Base-by-base conservation (phyloP, 495 filamentous ascomycete genomes). In the Lophium mytilinum region DNA sequence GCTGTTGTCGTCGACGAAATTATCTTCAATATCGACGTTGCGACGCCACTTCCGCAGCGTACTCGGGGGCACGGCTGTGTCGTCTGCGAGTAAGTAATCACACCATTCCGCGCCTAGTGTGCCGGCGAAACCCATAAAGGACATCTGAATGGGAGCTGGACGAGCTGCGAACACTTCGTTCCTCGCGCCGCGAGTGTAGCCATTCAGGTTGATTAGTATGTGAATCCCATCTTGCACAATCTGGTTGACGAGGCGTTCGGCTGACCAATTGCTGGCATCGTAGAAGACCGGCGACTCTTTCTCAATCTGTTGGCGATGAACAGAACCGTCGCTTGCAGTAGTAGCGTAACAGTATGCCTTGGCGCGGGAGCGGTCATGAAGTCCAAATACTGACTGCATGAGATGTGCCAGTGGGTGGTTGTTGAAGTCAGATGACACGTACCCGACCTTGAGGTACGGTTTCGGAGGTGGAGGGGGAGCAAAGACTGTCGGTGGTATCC, bases 101-200 rank as follows among this genome's bases (percentile, higher is more conserved):
- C 93, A 99, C 93, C 93, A 99, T 66, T 97, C 93, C 30, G 93
- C 93, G 10, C 94, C 93, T 9, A 99, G 77, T 1, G 93, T 96
- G 7, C 93, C 93, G 0, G 93, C 93, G 71, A 99, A 97, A 1
- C 93, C 93, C 93, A 99, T 99, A 69, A 99, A 99, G 0, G 93
- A 96, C 93, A 99, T 99, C 62, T 97, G 93, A 49, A 99, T 91
- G 0, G 93, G 93, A 3, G 90, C 90, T 9, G 93, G 90, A 24
- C 93, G 83, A 11, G 94, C 93, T 36, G 93, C 93, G 70, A 99
- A 99, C 15, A 97, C 83, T 68, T 99, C 94, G 61, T 99, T 99
- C 39, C 90, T 83, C n/a, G 93, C 93, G 17, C 93, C 93, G 35
- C 93, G 81, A 5, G 93, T 99, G 71, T 97, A 99, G 30, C 93